Conservation (phyloP, 768 basidiomycete species). For the Rhizopogon vesiculosus region DNA sequence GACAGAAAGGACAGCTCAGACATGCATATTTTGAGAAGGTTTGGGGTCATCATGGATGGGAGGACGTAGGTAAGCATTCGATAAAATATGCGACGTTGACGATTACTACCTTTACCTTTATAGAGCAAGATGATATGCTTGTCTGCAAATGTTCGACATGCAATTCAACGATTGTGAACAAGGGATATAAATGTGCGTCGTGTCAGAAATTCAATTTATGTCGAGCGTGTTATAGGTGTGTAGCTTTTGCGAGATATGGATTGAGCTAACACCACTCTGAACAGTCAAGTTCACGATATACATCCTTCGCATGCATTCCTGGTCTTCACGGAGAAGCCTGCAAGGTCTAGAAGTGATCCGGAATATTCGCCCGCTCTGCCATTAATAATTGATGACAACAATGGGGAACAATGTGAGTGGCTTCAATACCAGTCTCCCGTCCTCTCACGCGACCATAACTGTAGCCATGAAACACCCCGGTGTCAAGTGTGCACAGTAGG, state of each 20-base stretch:
- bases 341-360: constrained; percentile 35
- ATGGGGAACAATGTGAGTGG: constrained; percentile 59
- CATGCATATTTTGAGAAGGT: constrained; percentile 86
- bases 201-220: constrained; percentile 82
- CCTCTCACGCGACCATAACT: constrained; percentile 4
- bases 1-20: constrained; percentile 67
- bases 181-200: constrained; percentile 81
- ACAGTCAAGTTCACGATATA: constrained; percentile 84
- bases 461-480: constrained; percentile 74
- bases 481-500: constrained; percentile 85
- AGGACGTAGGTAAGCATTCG: constrained; percentile 70
- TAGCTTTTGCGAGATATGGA: not conserved
- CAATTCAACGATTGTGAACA: constrained; percentile 48
- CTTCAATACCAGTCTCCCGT: not conserved
- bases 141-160: constrained; percentile 81
- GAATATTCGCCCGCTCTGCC: constrained; percentile 26
- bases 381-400: constrained; percentile 29
- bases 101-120: constrained; percentile 12
- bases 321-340: constrained; percentile 62
- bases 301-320: constrained; percentile 89
- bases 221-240: constrained; percentile 75
- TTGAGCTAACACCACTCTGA: constrained; percentile 2
- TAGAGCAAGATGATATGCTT: constrained; percentile 68
- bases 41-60: constrained; percentile 84
- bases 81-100: not conserved